phyloP scores from a whole-genome alignment of 441 rosid species.

The Pelargonium cotyledonis region DNA sequence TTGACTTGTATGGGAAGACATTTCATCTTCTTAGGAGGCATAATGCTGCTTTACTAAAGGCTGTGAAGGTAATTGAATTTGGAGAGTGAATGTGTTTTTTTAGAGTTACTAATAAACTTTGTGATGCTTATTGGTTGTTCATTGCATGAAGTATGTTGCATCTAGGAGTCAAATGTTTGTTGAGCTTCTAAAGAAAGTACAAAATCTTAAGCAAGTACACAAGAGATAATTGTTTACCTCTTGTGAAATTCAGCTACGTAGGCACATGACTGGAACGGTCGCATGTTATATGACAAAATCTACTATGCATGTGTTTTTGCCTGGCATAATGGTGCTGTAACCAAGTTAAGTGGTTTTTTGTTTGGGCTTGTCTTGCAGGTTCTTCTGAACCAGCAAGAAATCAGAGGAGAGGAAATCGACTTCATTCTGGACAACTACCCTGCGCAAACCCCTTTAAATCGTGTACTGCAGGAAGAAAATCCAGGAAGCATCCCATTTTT shows the following conservation, averaged over 20 bases:
- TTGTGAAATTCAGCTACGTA: neutral
- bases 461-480: conserved; percentile 61
- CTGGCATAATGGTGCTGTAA: neutral
- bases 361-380: conserved; percentile 42
- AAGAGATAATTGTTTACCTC: neutral
- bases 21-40: conserved; percentile 60
- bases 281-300: too few relatives aligned
- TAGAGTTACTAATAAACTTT: neutral
- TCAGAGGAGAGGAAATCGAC: conserved; percentile 74
- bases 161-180: neutral
- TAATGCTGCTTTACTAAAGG: conserved; percentile 74
- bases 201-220: neutral
- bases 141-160: neutral
- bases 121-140: neutral
- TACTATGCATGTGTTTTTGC: neutral
- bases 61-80: conserved; percentile 56
- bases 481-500: conserved; percentile 60
- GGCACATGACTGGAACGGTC: neutral
- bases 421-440: conserved; percentile 67
- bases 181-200: neutral
- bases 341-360: neutral
- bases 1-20: conserved; percentile 52
- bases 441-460: conserved; percentile 54
- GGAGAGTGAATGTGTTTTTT: neutral
- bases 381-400: conserved; percentile 65